Base-by-base conservation (phyloP, 331 rosid species). In the Phaseolus coccineus region DNA sequence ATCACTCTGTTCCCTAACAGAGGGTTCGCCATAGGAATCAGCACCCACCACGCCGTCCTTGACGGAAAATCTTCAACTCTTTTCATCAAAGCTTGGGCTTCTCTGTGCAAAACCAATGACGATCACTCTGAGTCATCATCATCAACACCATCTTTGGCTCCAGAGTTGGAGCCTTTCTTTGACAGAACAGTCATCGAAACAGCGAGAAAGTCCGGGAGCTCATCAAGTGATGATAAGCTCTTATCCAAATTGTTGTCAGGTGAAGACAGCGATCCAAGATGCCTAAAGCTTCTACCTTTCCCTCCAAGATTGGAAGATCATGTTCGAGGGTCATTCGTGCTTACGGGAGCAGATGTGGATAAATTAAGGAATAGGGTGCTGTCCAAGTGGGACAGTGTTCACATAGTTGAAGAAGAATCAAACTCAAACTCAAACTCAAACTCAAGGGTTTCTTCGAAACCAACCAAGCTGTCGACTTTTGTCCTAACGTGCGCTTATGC, bases 41-140 rank as follows among this genome's bases (percentile, higher is more conserved):
- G 40, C 37, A 3, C 79, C 8, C 87, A 84, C 57, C 92, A 88
- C n/a, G 87, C 88, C 2, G 77, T 72, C 37, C 55, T 84, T 4
- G 92, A 88, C 33, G 92, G 92, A 13, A 76, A 71, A 66, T 63
- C 87, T 2, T 16, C 75, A 0, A 78, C 76, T 3, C 8, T 70
- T 65, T 84, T 88, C 80, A 6, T 84, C 55, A 82, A 86, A 27
- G 82, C 87, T 0, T 82, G 88, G 91, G 75, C 91, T 74, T 76
- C 53, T 22, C 14, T 83, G 3, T 85, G 84, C n/a, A 24, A 59
- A 65, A 11, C 4, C 3, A 22, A 3, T 0, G 28, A 39, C 0
- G 28, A 39, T 14, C 69, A 74, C 8, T 50, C 24, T 1, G 8
- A 11, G 15, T 47, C 52, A 50, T 4, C 39, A 0, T 2, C 39